Evolutionary conservation across 2,329 filamentous ascomycete genomes (phyloP).

Genomic region (Scleromitrula shiraiana): DNA sequence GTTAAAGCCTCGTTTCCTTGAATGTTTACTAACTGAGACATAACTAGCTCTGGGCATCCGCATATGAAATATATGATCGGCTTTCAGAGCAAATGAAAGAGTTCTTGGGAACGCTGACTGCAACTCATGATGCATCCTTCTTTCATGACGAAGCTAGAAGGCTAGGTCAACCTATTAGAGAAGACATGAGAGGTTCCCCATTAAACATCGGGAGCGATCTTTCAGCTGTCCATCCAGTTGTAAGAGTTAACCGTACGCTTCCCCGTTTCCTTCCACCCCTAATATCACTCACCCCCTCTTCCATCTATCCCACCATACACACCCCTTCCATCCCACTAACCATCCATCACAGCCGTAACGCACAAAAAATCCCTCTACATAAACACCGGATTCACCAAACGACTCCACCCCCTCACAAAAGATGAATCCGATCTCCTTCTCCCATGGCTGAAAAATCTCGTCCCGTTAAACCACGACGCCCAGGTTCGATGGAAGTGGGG

Average conservation of each 20-base stretch:
- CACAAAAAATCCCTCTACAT: slow-evolving; percentile 43
- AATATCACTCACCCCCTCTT: neutral
- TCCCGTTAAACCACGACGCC: slow-evolving; percentile 48
- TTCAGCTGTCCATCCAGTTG: slow-evolving; percentile 36
- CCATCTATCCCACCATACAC: neutral
- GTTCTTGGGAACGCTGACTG: slow-evolving; percentile 42
- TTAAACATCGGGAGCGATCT: slow-evolving; percentile 19
- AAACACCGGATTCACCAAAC: slow-evolving; percentile 37
- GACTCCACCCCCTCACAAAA: slow-evolving; percentile 33
- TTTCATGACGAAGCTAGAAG: slow-evolving; percentile 43
- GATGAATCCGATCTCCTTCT: slow-evolving; percentile 41
- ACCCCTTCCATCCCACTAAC: neutral
- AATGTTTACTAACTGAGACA: no score
- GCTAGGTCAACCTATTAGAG: slow-evolving; percentile 33
- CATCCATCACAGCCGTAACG: neutral
- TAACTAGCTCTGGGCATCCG: slow-evolving; percentile 43
- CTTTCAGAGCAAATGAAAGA: slow-evolving; percentile 40
- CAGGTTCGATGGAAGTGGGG: slow-evolving; percentile 48
- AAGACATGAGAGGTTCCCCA: slow-evolving; percentile 39
- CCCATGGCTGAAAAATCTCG: slow-evolving; percentile 33
- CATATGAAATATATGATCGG: slow-evolving; percentile 46
- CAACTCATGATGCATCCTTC: slow-evolving; percentile 41
- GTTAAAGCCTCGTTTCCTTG: slow-evolving; percentile 23
- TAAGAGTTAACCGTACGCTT: slow-evolving; percentile 46
- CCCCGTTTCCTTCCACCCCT: neutral